Base-by-base conservation (phyloP, 2,329 filamentous ascomycete genomes). In the Furcasterigmium furcatum region DNA sequence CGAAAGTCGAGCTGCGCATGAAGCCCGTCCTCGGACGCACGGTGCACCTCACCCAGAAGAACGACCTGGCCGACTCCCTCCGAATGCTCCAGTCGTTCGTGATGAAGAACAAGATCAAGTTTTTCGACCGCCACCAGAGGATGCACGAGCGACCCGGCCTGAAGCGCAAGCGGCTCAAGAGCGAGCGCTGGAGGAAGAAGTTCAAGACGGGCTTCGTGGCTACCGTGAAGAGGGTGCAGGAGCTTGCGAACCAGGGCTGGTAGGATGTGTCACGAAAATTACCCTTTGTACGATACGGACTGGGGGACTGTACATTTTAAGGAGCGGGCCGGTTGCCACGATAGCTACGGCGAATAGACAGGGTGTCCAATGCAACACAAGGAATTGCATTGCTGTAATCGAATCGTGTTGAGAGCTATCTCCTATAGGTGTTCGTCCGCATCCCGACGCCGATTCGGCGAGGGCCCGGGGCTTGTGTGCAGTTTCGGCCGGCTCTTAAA, bases 401-500 rank as follows among this genome's bases (percentile, higher is more conserved):
- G 30, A 19, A 34, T 13, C 29, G 29, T 38, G 13, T 30, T 21
- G n/a, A 13, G 27, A 21, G 9, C 4, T 19, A 18, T 12, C 7
- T 12, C 12, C 40, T 43, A 46, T 20, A 46, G 19, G 25, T 35
- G 14, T 14, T 50, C 32, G 4, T 46, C 9, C 10, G 48, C 45
- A 16, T 38, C 32, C 16, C n/a, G 44, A 9, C 51, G 55, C 52
- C 54, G 56, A 24, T 27, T 41, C 3, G 77, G 77, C 45, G 71
- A 78, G 9, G 71, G 68, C 3, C 82, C 62, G 2, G 91, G 90
- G 61, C 90, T 95, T 10, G 80, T 80, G 52, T 85, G 84, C 53
- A 96, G 82, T 63, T 84, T 87, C 0, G 91, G 91, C 52, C 91
- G 70, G 52, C 88, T 91, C 66, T 85, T 88, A 62, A 96, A 96